Evolutionary conservation across 495 filamentous ascomycete genomes (phyloP).

Genomic region (Aspergillus taichungensis): DNA sequence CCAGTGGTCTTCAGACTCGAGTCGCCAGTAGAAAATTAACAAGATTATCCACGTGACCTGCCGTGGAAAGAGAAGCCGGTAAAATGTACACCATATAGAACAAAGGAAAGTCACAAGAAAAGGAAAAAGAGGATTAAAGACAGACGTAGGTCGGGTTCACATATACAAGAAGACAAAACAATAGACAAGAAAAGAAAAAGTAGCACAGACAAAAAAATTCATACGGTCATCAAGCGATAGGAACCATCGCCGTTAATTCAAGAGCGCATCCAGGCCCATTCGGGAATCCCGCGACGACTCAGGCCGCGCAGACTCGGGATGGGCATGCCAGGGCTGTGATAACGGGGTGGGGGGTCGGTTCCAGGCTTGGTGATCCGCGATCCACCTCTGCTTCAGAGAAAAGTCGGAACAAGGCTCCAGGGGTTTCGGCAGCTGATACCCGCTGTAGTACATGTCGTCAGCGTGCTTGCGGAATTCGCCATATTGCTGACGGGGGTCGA

Average conservation of each 20-base stretch:
- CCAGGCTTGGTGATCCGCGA: constrained; percentile 26
- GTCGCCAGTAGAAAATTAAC: not conserved
- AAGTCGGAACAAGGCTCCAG: constrained; percentile 25
- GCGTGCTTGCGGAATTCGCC: constrained; percentile 23
- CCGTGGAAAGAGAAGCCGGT: constrained; percentile 7
- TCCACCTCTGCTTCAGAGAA: constrained; percentile 25
- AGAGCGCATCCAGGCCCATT: constrained; percentile 33
- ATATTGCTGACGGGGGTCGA: constrained; percentile 26
- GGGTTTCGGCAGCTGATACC: constrained; percentile 14
- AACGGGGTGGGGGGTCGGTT: constrained; percentile 16
- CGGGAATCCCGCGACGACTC: constrained; percentile 34
- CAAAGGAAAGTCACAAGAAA: constrained; percentile 20
- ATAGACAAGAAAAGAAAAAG: constrained; percentile 9
- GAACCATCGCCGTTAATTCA: constrained; percentile 21
- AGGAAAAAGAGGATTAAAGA: constrained; percentile 10
- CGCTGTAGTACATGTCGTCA: constrained; percentile 20
- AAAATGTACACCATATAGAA: constrained; percentile 33
- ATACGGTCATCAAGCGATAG: constrained; percentile 12
- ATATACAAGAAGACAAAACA: constrained; percentile 25
- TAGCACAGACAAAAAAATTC: constrained; percentile 15
- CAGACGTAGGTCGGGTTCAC: constrained; percentile 12
- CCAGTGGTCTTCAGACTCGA: too few relatives aligned
- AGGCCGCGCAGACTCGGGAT: constrained; percentile 7
- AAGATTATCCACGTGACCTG: constrained; percentile 10
- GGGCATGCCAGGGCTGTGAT: constrained; percentile 15